Evolutionary conservation across 306 rosid genomes (phyloP).

Genomic region (Quercus engelmannii): DNA sequence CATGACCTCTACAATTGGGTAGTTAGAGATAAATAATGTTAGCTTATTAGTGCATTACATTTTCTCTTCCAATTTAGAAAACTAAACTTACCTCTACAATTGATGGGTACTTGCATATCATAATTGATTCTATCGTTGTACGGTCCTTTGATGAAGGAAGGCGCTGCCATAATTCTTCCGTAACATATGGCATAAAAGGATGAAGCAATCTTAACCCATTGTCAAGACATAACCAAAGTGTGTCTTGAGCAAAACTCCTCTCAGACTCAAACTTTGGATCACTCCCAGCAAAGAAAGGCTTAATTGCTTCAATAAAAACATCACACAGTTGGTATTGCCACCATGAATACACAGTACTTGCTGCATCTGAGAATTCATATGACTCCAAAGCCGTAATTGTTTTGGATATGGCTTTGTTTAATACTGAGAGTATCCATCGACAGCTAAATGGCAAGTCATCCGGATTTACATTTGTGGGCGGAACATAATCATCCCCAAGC

Average conservation of each 20-base stretch:
- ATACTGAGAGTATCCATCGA: constrained; percentile 82
- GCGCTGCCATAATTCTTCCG: constrained; percentile 99
- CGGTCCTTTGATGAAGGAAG: constrained; percentile 69
- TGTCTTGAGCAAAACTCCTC: constrained; percentile 69
- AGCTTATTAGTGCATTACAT: not conserved
- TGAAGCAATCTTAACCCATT: constrained; percentile 92
- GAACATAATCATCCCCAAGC: constrained; percentile 83
- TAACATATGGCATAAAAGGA: constrained; percentile 95
- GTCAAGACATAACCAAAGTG: constrained; percentile 91
- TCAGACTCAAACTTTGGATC: constrained; percentile 51
- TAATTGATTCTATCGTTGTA: constrained; percentile 61
- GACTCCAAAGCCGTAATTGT: constrained; percentile 55
- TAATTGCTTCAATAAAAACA: constrained; percentile 89
- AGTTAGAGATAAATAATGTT: not conserved
- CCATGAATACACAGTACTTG: constrained; percentile 78
- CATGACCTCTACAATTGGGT: not conserved
- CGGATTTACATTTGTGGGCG: constrained; percentile 47
- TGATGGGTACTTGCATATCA: constrained; percentile 77
- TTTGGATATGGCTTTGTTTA: constrained; percentile 70
- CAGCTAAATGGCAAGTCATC: constrained; percentile 83
- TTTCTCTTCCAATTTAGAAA: not conserved
- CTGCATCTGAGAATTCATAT: constrained; percentile 77
- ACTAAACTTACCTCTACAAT: constrained; percentile 60
- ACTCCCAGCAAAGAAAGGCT: constrained; percentile 77
- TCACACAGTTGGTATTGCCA: constrained; percentile 98